Evolutionary conservation across 352 stramenopile genomes (phyloP), one percentile per base, ranked within the genome.

Genomic region (Labyrinthula sp.): DNA sequence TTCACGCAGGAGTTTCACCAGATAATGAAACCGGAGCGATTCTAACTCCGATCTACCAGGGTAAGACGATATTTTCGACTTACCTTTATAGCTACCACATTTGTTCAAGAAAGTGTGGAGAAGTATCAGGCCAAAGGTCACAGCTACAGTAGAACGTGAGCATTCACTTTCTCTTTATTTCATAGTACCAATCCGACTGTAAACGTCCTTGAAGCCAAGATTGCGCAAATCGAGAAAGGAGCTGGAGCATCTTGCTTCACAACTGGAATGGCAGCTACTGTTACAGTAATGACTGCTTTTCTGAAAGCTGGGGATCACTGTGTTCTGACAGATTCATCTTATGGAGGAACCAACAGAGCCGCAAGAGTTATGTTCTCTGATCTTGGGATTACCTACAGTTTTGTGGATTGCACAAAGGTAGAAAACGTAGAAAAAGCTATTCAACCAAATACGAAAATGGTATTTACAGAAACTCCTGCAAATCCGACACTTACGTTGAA

Each of bases 121-220:
- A 81, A 77, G 55, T 88, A 82, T 49, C 81, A 92, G 25, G 74
- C 73, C 56, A 93, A 92, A 58, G 81, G 80, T 20, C 92, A 73
- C 68, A 78, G 79, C 49, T 93, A 92, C 67, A 86, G 75, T 59
- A 75, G 82, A 39, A 90, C 79, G 45, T 78, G 77, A n/a, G n/a
- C n/a, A n/a, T n/a, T n/a, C n/a, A n/a, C n/a, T n/a, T n/a, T n/a
- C n/a, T n/a, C n/a, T n/a, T n/a, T n/a, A n/a, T n/a, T n/a, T n/a
- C n/a, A n/a, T n/a, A n/a, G n/a, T n/a, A n/a, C n/a, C 55, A 94
- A 94, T 66, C 82, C 81, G 10, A 94, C 82, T 26, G 79, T 82
- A 25, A 71, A 71, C 24, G 74, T 77, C 9, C 71, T 94, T 25
- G 82, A 94, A 63, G 72, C 78, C 38, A 82, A 83, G 26, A 69